phyloP scores from a whole-genome alignment of 164 flowering plant genomes.

The Umbellularia californica region DNA sequence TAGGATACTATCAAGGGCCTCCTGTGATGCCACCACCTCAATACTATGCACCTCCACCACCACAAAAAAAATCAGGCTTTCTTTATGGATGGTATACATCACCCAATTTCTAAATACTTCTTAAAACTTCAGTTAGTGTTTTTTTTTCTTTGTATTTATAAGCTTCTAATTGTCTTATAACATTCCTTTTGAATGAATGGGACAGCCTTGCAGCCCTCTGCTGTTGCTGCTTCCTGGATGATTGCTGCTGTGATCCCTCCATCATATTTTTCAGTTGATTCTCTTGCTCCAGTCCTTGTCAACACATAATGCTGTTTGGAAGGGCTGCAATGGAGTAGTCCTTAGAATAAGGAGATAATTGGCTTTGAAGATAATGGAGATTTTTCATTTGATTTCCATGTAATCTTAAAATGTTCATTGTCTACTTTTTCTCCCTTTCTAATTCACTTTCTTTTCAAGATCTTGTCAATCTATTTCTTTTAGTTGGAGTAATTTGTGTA shows the following conservation, averaged over 20 bases:
- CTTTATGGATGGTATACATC: conserved; percentile 55
- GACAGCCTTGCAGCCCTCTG: conserved; percentile 76
- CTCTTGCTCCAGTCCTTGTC: neutral
- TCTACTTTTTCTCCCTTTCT: neutral
- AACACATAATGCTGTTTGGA: neutral
- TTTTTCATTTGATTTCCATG: neutral
- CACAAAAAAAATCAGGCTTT: conserved; percentile 43
- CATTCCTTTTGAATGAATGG: neutral
- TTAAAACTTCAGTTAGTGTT: neutral
- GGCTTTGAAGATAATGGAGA: neutral
- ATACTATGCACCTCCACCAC: conserved; percentile 53
- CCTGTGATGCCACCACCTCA: conserved; percentile 79
- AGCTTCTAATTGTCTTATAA: conserved; percentile 1
- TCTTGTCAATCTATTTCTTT: neutral
- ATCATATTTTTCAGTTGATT: conserved; percentile 37
- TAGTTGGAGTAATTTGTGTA: too few species aligned
- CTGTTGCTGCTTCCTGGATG: conserved; percentile 71
- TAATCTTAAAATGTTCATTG: neutral
- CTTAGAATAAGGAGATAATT: neutral
- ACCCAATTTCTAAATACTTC: neutral
- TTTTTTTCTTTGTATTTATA: neutral
- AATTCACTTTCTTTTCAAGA: neutral
- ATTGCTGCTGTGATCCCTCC: conserved; percentile 78
- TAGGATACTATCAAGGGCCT: conserved; percentile 73
- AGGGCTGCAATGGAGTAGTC: neutral